These are phyloP conservation scores for Colletotrichum musicola DNA, from an alignment of 2,329 filamentous ascomycete species.

Conservation along the genomic window DNA sequence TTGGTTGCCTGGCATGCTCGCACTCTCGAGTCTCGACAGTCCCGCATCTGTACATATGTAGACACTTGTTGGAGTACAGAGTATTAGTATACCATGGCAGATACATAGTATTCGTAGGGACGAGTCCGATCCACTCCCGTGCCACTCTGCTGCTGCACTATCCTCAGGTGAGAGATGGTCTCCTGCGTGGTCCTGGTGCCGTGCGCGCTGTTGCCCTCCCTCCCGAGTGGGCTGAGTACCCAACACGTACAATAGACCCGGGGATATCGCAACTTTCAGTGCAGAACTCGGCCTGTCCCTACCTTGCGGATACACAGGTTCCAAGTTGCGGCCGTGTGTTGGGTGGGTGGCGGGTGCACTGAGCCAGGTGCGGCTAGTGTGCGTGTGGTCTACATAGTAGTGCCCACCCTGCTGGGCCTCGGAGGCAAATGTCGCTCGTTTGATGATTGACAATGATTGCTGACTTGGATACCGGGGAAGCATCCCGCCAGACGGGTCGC, in stretches of 20 bases:
- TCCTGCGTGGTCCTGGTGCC: conserved; percentile 23
- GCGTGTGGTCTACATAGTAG: no score
- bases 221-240: conserved; percentile 14
- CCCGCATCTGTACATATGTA: neutral
- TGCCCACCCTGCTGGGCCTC: conserved; percentile 28
- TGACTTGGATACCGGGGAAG: conserved; percentile 18
- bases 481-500: conserved; percentile 17
- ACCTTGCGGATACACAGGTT: conserved; percentile 21
- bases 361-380: conserved; percentile 25
- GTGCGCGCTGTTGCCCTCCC: neutral
- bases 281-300: conserved; percentile 17
- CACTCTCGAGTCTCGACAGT: conserved; percentile 12
- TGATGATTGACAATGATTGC: conserved; percentile 26
- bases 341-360: conserved; percentile 17
- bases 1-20: conserved; percentile 16
- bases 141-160: conserved; percentile 18
- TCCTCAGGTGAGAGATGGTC: conserved; percentile 28
- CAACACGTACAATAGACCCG: no score
- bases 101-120: conserved; percentile 19
- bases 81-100: no score
- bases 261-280: conserved; percentile 7
- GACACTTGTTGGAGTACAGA: neutral
- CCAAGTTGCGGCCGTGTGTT: conserved; percentile 7
- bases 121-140: conserved; percentile 31
- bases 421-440: conserved; percentile 33